Evolutionary conservation across 257 asterid species (phyloP).

Genomic region (Primulina huaijiensis): DNA sequence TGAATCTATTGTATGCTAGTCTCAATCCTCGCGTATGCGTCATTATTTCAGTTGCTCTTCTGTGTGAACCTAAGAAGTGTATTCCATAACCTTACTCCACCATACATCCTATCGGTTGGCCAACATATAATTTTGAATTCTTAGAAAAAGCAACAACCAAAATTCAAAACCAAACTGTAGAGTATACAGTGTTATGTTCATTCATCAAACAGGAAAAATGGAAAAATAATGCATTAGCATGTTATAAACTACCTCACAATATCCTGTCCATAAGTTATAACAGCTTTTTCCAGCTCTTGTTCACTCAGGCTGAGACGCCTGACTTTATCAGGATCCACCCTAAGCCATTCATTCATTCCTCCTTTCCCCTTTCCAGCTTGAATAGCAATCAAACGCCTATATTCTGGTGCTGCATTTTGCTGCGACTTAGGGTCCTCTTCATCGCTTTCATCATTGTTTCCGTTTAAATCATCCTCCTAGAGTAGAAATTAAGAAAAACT

Average conservation of each 20-base stretch:
- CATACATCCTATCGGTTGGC: too few relatives aligned
- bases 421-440: constrained; percentile 37
- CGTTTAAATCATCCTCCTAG: constrained; percentile 42
- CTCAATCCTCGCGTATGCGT: constrained; percentile 1
- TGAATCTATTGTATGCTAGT: background rate
- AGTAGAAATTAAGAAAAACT: constrained; percentile 13
- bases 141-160: background rate
- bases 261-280: constrained; percentile 52
- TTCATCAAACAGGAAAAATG: background rate
- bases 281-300: constrained; percentile 82
- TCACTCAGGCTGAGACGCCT: constrained; percentile 96
- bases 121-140: constrained; percentile 11
- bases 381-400: constrained; percentile 75
- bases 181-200: constrained; percentile 3
- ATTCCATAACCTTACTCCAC: too few relatives aligned
- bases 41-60: background rate
- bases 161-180: background rate
- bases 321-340: constrained; percentile 64
- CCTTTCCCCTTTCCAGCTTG: constrained; percentile 91
- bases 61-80: background rate
- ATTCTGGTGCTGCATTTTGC: constrained; percentile 44
- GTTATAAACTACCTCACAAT: constrained; percentile 59
- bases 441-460: constrained; percentile 41
- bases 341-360: constrained; percentile 64
- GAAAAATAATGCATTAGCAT: constrained; percentile 14